Evolutionary conservation across 306 rosid species (phyloP).

Genomic region (Hippophae rhamnoides): DNA sequence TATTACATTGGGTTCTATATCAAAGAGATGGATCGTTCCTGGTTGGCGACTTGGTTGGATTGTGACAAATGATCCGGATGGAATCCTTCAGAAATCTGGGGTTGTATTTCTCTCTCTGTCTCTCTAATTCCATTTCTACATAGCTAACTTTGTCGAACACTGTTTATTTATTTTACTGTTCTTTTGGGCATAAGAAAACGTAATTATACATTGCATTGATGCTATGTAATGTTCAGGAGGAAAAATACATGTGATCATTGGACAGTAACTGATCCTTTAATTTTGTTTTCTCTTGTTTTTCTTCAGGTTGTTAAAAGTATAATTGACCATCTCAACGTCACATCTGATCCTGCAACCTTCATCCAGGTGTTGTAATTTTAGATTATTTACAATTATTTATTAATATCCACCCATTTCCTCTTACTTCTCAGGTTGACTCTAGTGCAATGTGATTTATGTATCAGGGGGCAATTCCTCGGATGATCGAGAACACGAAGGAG

Average conservation of each 20-base stretch:
- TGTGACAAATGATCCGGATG: slow-evolving; percentile 40
- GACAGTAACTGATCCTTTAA: background rate
- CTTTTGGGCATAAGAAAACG: background rate
- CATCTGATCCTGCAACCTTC: slow-evolving; percentile 37
- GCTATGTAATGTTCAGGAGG: too few relatives aligned
- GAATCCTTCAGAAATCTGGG: slow-evolving; percentile 39
- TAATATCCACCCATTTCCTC: background rate
- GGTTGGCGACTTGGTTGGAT: slow-evolving; percentile 74
- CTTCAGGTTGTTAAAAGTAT: slow-evolving; percentile 25
- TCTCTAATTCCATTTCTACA: background rate
- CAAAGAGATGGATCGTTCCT: slow-evolving; percentile 60
- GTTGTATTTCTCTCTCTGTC: slow-evolving; percentile 9
- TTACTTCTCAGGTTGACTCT: background rate
- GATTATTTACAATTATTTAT: background rate
- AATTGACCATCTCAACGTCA: slow-evolving; percentile 26
- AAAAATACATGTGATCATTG: too few relatives aligned
- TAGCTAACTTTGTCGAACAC: background rate
- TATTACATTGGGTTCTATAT: slow-evolving; percentile 46
- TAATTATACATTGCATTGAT: too few relatives aligned
- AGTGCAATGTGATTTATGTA: background rate
- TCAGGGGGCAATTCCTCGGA: slow-evolving; percentile 39
- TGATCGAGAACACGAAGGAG: slow-evolving; percentile 28
- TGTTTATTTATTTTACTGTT: background rate
- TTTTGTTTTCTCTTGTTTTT: slow-evolving; percentile 6
- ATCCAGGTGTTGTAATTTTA: slow-evolving; percentile 34